Evolutionary conservation across 192 early-diverging fungal species (phyloP), one percentile per base, ranked within the genome.

Genomic region (Coemansia umbellata): DNA sequence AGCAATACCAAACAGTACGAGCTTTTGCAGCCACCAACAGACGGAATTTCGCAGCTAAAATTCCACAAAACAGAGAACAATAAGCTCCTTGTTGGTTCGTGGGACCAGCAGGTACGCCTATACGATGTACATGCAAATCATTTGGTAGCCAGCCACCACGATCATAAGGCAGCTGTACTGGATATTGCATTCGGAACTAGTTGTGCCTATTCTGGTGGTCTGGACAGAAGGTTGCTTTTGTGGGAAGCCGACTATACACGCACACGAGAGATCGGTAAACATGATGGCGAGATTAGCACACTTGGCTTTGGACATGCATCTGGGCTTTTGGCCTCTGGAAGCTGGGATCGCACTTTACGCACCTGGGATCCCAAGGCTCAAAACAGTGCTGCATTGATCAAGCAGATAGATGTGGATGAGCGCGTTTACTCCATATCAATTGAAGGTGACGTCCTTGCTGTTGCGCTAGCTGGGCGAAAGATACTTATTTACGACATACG

Each of bases 291-390:
- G 18, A 78, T 94, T 19, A 79, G 84, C 9, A 80, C 84, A 14
- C 70, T 94, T 17, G 82, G 81, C 47, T 88, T 80, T 66, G 79
- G 66, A 23, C 62, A 48, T 14, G 58, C 73, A 18, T 74, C 73
- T 48, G 67, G 79, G 63, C 72, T 82, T 15, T 57, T 93, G n/a
- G 61, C 91, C 15, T 85, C 92, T 13, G 96, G 93, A 37, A 84
- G 87, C 40, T 99, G 96, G 96, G 96, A 99, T 66, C 86, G 87
- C 59, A 80, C 88, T 5, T 73, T 96, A 35, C 76, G 86, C 8
- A 62, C 85, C 5, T 74, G 70, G 70, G 70, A 74, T 37, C 22
- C 35, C 36, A 32, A 60, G 11, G 43, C 85, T 18, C 82, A 90
- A 10, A 60, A 67, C 3, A 45, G 47, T 17, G 64, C 60, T 7